Evolutionary conservation across 2,329 filamentous ascomycete species (phyloP).

Genomic region (Xylaria sp.): DNA sequence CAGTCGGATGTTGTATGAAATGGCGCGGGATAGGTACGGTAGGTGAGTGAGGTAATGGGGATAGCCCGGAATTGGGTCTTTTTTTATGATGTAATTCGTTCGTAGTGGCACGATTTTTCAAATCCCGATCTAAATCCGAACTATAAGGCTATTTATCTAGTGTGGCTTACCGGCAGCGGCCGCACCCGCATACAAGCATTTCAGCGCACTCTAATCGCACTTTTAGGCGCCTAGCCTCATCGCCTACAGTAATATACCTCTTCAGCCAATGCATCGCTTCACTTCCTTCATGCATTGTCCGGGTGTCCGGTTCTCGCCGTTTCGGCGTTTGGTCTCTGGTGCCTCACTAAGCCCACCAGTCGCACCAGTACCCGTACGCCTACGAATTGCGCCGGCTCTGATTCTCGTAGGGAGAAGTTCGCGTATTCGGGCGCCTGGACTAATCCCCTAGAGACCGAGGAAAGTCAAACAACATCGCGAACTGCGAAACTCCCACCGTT

Average conservation of each 20-base stretch:
- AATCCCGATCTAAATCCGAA: constrained; percentile 35
- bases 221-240: not conserved
- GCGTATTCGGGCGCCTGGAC: constrained; percentile 4
- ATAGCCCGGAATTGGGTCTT: constrained; percentile 22
- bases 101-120: constrained; percentile 37
- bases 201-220: not conserved
- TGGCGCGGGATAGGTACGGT: not conserved
- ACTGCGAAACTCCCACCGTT: not conserved
- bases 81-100: constrained; percentile 38
- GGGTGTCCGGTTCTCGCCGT: constrained; percentile 34
- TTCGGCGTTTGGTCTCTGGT: constrained; percentile 33
- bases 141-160: constrained; percentile 6
- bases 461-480: constrained; percentile 1
- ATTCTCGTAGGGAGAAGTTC: not conserved
- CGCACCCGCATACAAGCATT: constrained; percentile 8
- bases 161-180: constrained; percentile 23
- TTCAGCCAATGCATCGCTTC: not conserved
- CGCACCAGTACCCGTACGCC: constrained; percentile 1
- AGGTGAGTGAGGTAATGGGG: constrained; percentile 1
- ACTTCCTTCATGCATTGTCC: not conserved
- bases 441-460: not conserved
- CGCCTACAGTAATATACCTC: not conserved
- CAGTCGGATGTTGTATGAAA: constrained; percentile 21
- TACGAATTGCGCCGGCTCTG: constrained; percentile 9
- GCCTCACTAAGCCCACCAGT: not conserved